A percentile compares a stretch with the other conserved stretches of the same genome.
These are phyloP conservation scores for Lyophyllum atratum DNA, from an alignment of 768 basidiomycete genomes.

Conservation along the genomic window DNA sequence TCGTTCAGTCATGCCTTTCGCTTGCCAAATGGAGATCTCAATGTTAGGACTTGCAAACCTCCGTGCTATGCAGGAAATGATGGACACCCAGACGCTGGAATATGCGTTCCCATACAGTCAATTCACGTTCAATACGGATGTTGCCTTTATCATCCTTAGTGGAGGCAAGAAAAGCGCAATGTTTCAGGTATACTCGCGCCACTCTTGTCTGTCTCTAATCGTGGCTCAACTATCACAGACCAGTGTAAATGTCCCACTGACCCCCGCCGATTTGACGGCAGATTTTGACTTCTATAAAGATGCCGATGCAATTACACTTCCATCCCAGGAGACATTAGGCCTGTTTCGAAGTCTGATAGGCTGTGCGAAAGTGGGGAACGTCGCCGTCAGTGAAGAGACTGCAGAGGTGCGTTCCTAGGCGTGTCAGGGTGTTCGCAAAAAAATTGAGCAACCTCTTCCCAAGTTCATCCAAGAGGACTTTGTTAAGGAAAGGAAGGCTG, in stretches of 20 bases:
- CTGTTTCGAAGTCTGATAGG: constrained; percentile 61
- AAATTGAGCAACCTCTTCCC: not conserved
- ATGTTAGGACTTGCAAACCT: constrained; percentile 63
- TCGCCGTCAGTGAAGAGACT: constrained; percentile 51
- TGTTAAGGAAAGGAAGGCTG: constrained; percentile 45
- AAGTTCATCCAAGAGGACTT: constrained; percentile 83
- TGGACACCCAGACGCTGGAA: constrained; percentile 64
- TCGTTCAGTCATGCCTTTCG: not conserved
- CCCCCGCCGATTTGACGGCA: constrained; percentile 20
- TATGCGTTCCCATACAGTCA: constrained; percentile 78
- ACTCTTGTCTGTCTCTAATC: not conserved
- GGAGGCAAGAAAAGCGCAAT: constrained; percentile 73
- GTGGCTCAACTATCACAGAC: constrained; percentile 45
- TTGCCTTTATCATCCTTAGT: constrained; percentile 62
- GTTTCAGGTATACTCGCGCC: constrained; percentile 53
- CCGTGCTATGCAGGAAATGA: constrained; percentile 60
- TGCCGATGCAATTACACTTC: constrained; percentile 43
- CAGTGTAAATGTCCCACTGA: constrained; percentile 53
- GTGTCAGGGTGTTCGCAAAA: not conserved
- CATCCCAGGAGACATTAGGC: constrained; percentile 46
- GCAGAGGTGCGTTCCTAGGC: constrained; percentile 53
- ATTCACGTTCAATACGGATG: constrained; percentile 73
- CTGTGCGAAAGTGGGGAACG: constrained; percentile 59
- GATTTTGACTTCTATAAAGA: constrained; percentile 50
- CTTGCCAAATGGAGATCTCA: not conserved